Evolutionary conservation across 148 eudicot genomes (phyloP).

Genomic region (Amaranthus hypochondriacus): DNA sequence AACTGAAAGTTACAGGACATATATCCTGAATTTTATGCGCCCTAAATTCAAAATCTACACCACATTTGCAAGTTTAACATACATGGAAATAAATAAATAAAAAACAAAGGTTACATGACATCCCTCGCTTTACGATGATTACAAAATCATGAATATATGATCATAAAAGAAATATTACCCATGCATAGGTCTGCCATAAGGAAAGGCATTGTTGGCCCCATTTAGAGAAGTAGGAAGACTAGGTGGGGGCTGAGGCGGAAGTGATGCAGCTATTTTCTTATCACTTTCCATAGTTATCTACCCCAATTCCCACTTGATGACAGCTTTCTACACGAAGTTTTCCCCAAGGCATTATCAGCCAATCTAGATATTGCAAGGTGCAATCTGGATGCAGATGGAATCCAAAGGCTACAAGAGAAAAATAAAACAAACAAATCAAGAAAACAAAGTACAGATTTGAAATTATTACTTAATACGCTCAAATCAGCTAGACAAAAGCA

Average conservation of each 20-base stretch:
- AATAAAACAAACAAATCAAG: conserved; percentile 6
- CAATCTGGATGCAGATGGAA: conserved; percentile 18
- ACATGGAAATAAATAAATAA: not conserved
- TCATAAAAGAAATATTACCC: conserved; percentile 42
- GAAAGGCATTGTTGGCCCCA: conserved; percentile 36
- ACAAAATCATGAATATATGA: conserved; percentile 10
- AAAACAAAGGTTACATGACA: not conserved
- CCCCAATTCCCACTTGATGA: conserved; percentile 44
- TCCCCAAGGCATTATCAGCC: conserved; percentile 69
- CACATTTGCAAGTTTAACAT: not conserved
- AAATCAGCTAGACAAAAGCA: not conserved
- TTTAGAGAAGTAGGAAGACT: conserved; percentile 28
- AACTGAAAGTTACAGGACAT: not conserved
- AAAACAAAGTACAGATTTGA: not conserved
- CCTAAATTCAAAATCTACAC: not conserved
- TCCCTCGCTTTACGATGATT: conserved; percentile 2
- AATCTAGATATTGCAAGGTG: conserved; percentile 31
- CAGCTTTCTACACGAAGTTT: conserved; percentile 39
- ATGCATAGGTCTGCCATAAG: conserved; percentile 51
- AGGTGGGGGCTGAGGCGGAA: conserved; percentile 23
- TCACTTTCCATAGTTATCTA: conserved; percentile 56
- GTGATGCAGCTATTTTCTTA: conserved; percentile 36
- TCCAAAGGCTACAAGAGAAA: conserved; percentile 12
- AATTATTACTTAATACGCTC: not conserved
- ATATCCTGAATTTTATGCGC: not conserved